A percentile compares a stretch with the other conserved stretches of the same genome.
phyloP scores from a whole-genome alignment of 169 alveolate species.

The Ichthyophthirius multifiliis region DNA sequence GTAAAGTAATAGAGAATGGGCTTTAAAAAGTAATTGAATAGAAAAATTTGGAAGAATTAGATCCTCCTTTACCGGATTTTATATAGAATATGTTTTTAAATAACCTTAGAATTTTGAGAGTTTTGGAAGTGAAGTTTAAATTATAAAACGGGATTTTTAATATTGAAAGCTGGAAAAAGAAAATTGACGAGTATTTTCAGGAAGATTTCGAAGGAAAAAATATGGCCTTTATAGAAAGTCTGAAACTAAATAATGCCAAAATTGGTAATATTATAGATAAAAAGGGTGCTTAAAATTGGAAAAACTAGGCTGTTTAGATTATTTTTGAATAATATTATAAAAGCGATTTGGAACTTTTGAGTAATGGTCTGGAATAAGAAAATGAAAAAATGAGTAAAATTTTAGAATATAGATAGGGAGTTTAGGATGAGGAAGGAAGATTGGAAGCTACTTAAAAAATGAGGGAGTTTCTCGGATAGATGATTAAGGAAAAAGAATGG shows the following conservation, averaged over 20 bases:
- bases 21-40: constrained; percentile 61
- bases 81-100: constrained; percentile 72
- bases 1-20: constrained; percentile 57
- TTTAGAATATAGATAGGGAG: no score
- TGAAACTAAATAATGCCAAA: constrained; percentile 57
- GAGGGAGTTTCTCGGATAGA: constrained; percentile 54
- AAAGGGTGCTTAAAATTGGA: constrained; percentile 44
- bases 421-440: no score
- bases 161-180: constrained; percentile 84
- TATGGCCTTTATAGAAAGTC: constrained; percentile 58
- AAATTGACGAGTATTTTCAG: constrained; percentile 75
- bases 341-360: constrained; percentile 11
- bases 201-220: constrained; percentile 53
- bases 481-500: constrained; percentile 76
- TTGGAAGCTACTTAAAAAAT: constrained; percentile 66
- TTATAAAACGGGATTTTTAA: constrained; percentile 50
- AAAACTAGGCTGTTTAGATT: constrained; percentile 43
- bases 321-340: constrained; percentile 37
- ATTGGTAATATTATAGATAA: constrained; percentile 49
- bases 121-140: constrained; percentile 71
- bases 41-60: constrained; percentile 74
- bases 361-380: constrained; percentile 28
- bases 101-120: constrained; percentile 62
- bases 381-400: constrained; percentile 58
- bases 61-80: constrained; percentile 77